These are phyloP conservation scores for Ceriops zippeliana DNA, from an alignment of 345 rosid species.

Conservation along the genomic window DNA sequence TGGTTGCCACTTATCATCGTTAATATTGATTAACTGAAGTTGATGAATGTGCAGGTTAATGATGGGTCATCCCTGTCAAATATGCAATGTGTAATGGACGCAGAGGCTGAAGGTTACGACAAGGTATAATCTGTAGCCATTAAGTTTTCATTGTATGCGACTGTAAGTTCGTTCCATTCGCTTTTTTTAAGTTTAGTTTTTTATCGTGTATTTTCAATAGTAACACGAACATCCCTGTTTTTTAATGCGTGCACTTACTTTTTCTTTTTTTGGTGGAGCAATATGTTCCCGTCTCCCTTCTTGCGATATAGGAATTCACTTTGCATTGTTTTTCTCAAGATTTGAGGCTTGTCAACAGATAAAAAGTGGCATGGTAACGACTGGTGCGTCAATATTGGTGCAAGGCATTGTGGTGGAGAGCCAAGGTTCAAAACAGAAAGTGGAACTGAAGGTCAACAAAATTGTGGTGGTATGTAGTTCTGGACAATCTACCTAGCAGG, in stretches of 20 bases:
- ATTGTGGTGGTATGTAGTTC: constrained; percentile 54
- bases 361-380: constrained; percentile 70
- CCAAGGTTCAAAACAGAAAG: constrained; percentile 90
- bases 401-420: constrained; percentile 80
- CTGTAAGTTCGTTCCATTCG: no score
- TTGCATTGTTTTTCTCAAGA: not conserved
- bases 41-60: constrained; percentile 45
- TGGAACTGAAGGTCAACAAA: constrained; percentile 81
- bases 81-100: constrained; percentile 88
- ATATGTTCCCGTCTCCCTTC: not conserved
- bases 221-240: no score
- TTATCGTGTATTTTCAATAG: no score
- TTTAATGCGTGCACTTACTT: no score
- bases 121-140: constrained; percentile 44
- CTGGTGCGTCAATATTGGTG: constrained; percentile 81
- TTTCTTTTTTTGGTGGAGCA: no score
- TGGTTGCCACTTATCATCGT: no score
- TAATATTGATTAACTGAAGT: not conserved
- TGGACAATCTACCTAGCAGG: not conserved
- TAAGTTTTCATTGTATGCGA: no score
- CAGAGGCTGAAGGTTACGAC: constrained; percentile 84
- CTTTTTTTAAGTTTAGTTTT: no score
- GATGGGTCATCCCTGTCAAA: constrained; percentile 94
- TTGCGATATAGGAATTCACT: not conserved
- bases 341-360: constrained; percentile 44